Evolutionary conservation across 2,329 filamentous ascomycete genomes (phyloP), one percentile per base, ranked within the genome.

Genomic region (Corinectria fuckeliana): DNA sequence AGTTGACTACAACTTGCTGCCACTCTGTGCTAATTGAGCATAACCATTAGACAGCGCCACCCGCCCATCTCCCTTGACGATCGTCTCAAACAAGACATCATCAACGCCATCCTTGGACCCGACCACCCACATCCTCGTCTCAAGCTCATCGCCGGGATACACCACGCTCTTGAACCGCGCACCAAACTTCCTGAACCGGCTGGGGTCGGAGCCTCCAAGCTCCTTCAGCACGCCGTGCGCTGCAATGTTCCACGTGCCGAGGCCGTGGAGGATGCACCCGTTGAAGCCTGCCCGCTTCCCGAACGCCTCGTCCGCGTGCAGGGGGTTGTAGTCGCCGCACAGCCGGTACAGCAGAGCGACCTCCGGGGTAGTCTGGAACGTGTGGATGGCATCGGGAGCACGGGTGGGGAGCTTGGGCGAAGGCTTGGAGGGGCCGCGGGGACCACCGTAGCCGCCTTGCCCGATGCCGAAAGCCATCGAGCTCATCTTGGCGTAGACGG

Each of bases 321-420:
- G 70, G 6, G 81, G 80, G 60, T 82, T 82, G 65, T 81, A 82
- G 58, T 82, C 80, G 1, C 81, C 80, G 61, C 78, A 81, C 9
- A 82, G 68, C 2, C 79, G 70, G 51, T 81, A 81, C 0, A 81
- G 68, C 2, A 80, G 67, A 0, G 77, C 75, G 4, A 69, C 69
- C 62, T 80, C 78, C 1, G 71, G 69, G 0, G 72, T 77, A 0
- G 79, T 81, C 58, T 76, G 65, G 25, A 76, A 74, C 5, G 68
- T 70, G 50, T 77, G 68, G 10, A 76, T 67, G 2, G 74, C 75
- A 54, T 81, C 77, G 1, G 79, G 77, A 1, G 63, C 51, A 13
- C 75, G 72, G 18, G 72, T 64, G 2, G 77, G 77, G 0, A 75
- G 71, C 49, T 60, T 65, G 20, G 72, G 65, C 5, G 61, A 56